Percentiles rank a stretch among this genome's conserved stretches.
phyloP scores from a whole-genome alignment of 164 flowering plant species.

The Cinnamomum micranthum region DNA sequence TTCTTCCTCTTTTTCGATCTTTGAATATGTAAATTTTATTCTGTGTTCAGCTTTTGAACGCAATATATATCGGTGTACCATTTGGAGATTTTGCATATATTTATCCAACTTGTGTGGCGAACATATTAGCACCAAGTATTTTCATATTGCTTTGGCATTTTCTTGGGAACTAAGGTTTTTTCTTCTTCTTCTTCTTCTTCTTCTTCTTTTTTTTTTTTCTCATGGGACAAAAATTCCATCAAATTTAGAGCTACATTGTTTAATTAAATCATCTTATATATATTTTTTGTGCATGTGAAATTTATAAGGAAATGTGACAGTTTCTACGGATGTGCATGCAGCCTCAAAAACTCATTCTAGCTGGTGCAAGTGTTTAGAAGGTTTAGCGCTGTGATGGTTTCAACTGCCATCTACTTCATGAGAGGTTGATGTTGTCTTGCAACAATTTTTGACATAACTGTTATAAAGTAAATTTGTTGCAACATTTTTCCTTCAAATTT shows the following conservation, averaged over 20 bases:
- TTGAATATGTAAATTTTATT: neutral
- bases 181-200: too few relatives aligned
- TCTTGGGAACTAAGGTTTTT: neutral
- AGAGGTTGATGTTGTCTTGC: neutral
- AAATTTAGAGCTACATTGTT: neutral
- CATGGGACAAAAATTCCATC: too few relatives aligned
- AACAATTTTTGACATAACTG: neutral
- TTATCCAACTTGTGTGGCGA: neutral
- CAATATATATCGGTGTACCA: neutral
- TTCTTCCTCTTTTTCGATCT: neutral
- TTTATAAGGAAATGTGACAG: neutral
- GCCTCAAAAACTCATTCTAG: constrained; percentile 30
- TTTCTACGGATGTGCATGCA: constrained; percentile 15
- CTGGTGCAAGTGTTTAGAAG: constrained; percentile 18
- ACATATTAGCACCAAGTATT: neutral
- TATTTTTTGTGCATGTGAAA: neutral
- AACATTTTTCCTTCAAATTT: neutral
- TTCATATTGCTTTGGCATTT: neutral
- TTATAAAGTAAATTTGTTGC: neutral
- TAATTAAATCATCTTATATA: neutral
- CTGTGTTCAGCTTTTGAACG: neutral
- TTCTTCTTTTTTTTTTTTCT: too few relatives aligned
- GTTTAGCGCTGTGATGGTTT: constrained; percentile 1
- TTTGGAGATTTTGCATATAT: neutral
- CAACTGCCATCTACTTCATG: neutral